Evolutionary conservation across 1,284 basidiomycete species (phyloP), one percentile per base, ranked within the genome.

Genomic region (Boletus mariae): DNA sequence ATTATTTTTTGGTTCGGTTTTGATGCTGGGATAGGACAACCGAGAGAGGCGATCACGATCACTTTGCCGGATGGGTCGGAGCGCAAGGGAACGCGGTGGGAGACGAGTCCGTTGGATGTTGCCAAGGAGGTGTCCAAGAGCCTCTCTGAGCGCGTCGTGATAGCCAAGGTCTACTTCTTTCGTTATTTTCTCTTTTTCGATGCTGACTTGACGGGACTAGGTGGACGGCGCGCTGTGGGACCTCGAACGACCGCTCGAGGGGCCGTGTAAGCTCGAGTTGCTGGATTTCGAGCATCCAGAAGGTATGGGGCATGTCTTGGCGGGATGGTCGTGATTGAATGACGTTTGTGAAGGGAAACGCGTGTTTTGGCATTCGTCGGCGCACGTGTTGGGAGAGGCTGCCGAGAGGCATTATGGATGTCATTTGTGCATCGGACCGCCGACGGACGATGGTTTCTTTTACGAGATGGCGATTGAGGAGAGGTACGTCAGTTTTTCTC

Each of bases 321-420:
- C 5, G 15, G 8, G n/a, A 12, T 26, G 28, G 26, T 28, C 8
- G 10, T n/a, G 28, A 5, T 32, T 5, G 31, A 28, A 31, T 45
- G 9, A 20, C 13, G 15, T 26, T 11, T 25, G 29, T 51, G 15
- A 20, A 52, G 52, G 52, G 17, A 93, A 96, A 71, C 88, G 87
- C 63, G 97, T 99, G 34, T 99, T 99, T 78, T 99, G 97, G 97
- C 97, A 99, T 71, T 98, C 96, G 25, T 98, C 95, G 11, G 97
- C 97, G 0, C 97, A 99, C 74, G 94, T 99, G 52, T 81, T 99
- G n/a, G 97, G 97, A 49, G 97, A 99, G 75, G 92, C 97, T 44
- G 87, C 94, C 43, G 97, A 99, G 72, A 83, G 92, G 56, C 94
- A 97, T 72, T 98, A 98, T 70, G 96, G 96, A 42, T 98, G 95